These are phyloP conservation scores for Grosmannia penicillata DNA, from an alignment of 2,329 filamentous ascomycete species.

Conservation along the genomic window DNA sequence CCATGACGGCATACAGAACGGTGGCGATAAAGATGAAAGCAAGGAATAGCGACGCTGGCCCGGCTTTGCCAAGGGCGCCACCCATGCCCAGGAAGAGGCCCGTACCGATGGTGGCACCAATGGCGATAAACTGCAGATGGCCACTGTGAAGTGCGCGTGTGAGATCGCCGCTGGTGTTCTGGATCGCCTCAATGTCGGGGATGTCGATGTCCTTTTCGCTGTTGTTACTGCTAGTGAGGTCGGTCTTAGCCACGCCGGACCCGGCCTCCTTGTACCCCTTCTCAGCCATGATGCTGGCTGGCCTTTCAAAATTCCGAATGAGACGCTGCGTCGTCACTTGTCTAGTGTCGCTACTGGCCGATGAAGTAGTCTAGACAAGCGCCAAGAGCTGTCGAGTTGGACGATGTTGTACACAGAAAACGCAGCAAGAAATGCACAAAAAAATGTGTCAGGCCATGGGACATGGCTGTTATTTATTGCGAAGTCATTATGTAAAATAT, in stretches of 20 bases:
- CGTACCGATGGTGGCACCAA: slow-evolving; percentile 50
- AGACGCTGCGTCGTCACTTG: too few species aligned
- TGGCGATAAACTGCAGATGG: slow-evolving; percentile 22
- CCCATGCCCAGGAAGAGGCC: slow-evolving; percentile 58
- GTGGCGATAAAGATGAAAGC: slow-evolving; percentile 55
- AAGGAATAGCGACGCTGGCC: slow-evolving; percentile 51
- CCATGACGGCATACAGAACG: slow-evolving; percentile 64
- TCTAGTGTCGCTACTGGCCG: too few species aligned
- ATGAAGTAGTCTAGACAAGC: too few species aligned
- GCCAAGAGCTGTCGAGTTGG: too few species aligned
- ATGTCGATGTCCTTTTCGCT: neutral
- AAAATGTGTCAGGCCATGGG: too few species aligned
- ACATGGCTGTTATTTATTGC: too few species aligned
- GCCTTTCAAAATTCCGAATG: too few species aligned
- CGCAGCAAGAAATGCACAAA: too few species aligned
- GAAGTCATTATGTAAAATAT: too few species aligned
- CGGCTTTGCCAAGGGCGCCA: slow-evolving; percentile 43
- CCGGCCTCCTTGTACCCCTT: neutral
- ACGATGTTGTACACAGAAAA: too few species aligned
- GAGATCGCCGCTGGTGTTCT: slow-evolving; percentile 11
- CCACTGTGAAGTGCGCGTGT: slow-evolving; percentile 17
- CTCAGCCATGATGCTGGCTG: neutral
- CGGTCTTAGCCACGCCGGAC: neutral
- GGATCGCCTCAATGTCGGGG: neutral
- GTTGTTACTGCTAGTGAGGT: neutral